A percentile compares a stretch with the other conserved stretches of the same genome.
Evolutionary conservation across 345 rosid species (phyloP).

Genomic region (Aquilaria sinensis): DNA sequence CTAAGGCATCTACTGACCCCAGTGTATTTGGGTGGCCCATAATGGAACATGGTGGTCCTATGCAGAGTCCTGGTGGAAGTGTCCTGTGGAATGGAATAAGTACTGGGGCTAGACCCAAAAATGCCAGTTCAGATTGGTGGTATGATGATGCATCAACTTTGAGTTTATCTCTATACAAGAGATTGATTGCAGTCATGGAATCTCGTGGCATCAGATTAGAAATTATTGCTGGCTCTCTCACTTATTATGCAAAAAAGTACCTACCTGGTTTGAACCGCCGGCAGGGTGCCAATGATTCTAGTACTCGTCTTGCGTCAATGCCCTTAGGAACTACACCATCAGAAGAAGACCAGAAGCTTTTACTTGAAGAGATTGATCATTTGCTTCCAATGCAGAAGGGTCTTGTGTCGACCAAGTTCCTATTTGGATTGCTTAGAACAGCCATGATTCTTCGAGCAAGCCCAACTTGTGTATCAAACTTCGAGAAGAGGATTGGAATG

Average conservation of each 20-base stretch:
- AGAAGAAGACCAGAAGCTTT: slow-evolving; percentile 78
- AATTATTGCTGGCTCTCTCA: slow-evolving; percentile 67
- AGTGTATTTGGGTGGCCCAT: slow-evolving; percentile 93
- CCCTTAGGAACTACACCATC: slow-evolving; percentile 52
- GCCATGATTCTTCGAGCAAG: slow-evolving; percentile 71
- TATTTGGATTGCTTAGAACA: slow-evolving; percentile 77
- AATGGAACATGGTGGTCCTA: slow-evolving; percentile 83
- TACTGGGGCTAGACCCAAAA: slow-evolving; percentile 81
- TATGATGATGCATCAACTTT: slow-evolving; percentile 78
- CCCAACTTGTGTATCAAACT: slow-evolving; percentile 50
- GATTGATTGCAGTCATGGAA: slow-evolving; percentile 68
- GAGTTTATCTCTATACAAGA: slow-evolving; percentile 70
- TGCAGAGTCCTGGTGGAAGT: slow-evolving; percentile 97
- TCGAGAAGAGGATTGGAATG: slow-evolving; percentile 89
- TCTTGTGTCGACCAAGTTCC: slow-evolving; percentile 67
- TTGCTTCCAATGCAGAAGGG: slow-evolving; percentile 81
- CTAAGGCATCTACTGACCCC: slow-evolving; percentile 76
- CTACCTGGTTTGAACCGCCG: slow-evolving; percentile 81
- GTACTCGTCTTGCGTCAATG: slow-evolving; percentile 51
- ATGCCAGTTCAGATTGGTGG: slow-evolving; percentile 91
- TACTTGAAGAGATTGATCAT: slow-evolving; percentile 67
- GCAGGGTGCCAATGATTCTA: slow-evolving; percentile 54
- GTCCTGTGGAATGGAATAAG: slow-evolving; percentile 98
- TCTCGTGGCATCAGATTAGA: slow-evolving; percentile 73
- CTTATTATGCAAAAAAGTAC: slow-evolving; percentile 66